Conservation (phyloP, 352 stramenopile genomes). For the Phytopythium cucurbitacearum region DNA sequence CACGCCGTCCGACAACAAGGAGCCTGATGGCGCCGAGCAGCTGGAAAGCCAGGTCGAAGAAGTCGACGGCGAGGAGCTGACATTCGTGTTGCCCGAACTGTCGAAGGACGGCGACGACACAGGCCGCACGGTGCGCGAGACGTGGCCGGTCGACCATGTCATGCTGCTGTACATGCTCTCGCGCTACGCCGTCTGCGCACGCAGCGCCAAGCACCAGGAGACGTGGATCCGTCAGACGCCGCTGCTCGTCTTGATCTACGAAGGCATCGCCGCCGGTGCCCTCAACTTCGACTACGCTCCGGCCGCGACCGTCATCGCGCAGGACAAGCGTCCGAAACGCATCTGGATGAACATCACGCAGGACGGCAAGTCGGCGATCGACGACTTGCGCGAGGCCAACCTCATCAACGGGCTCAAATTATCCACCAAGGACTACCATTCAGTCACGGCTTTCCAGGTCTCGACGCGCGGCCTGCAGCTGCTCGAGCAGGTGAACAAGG, state of each 20-base stretch:
- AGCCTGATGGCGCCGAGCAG: not conserved
- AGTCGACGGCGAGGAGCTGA: slow-evolving; percentile 26
- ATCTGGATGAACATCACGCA: slow-evolving; percentile 70
- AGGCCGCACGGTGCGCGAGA: slow-evolving; percentile 37
- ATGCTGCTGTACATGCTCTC: slow-evolving; percentile 59
- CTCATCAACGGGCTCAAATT: slow-evolving; percentile 64
- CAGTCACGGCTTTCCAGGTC: slow-evolving; percentile 58
- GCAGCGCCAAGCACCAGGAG: slow-evolving; percentile 82
- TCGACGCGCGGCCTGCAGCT: slow-evolving; percentile 40
- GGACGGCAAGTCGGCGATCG: slow-evolving; percentile 60
- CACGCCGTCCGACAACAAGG: not conserved
- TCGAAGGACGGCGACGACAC: slow-evolving; percentile 43
- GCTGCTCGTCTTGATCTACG: slow-evolving; percentile 89
- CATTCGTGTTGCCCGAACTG: slow-evolving; percentile 45
- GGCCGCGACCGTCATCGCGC: slow-evolving; percentile 44
- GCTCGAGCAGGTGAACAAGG: slow-evolving; percentile 37
- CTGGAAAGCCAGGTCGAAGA: slow-evolving; percentile 1
- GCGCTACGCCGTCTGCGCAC: slow-evolving; percentile 39
- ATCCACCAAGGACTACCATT: slow-evolving; percentile 61
- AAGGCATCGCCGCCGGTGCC: slow-evolving; percentile 48
- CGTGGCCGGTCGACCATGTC: slow-evolving; percentile 46
- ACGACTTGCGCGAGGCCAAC: slow-evolving; percentile 53
- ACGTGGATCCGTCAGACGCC: slow-evolving; percentile 93
- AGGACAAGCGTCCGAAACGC: slow-evolving; percentile 42
- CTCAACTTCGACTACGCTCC: slow-evolving; percentile 68